A percentile compares a stretch with the other conserved stretches of the same genome.
These are phyloP conservation scores for Jaltomata sinuosa DNA, from an alignment of 257 asterid genomes.

Conservation along the genomic window DNA sequence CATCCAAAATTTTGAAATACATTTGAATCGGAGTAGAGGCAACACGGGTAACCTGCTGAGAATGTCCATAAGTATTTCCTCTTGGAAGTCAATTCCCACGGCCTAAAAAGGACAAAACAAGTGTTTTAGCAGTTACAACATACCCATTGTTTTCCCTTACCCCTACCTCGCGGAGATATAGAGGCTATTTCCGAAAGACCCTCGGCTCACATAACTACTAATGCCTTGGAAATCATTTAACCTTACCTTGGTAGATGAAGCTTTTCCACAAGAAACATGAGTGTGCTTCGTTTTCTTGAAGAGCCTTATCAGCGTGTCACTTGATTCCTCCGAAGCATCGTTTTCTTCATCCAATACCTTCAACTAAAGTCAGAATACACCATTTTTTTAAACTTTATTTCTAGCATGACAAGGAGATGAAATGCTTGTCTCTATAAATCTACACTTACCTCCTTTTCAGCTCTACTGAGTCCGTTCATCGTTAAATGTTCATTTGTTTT, in stretches of 20 bases:
- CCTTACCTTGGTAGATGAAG: neutral
- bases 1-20: neutral
- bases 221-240: neutral
- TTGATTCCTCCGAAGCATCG: neutral
- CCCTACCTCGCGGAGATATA: neutral
- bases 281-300: neutral
- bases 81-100: neutral
- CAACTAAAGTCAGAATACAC: neutral
- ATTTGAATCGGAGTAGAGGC: neutral
- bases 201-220: neutral
- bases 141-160: too few species aligned
- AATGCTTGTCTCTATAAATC: neutral
- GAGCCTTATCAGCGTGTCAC: neutral
- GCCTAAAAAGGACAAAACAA: neutral
- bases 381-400: too few species aligned
- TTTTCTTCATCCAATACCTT: neutral
- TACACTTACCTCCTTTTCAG: slow-evolving; percentile 82
- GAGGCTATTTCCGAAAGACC: neutral
- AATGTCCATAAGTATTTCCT: neutral
- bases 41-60: neutral
- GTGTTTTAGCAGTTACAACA: neutral
- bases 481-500: slow-evolving; percentile 59
- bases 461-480: slow-evolving; percentile 45
- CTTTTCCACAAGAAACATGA: neutral
- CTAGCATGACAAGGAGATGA: neutral